Percentiles rank a stretch among this genome's conserved stretches.
Conservation (phyloP, 2,329 filamentous ascomycete species). For the Rutstroemia sp. region DNA sequence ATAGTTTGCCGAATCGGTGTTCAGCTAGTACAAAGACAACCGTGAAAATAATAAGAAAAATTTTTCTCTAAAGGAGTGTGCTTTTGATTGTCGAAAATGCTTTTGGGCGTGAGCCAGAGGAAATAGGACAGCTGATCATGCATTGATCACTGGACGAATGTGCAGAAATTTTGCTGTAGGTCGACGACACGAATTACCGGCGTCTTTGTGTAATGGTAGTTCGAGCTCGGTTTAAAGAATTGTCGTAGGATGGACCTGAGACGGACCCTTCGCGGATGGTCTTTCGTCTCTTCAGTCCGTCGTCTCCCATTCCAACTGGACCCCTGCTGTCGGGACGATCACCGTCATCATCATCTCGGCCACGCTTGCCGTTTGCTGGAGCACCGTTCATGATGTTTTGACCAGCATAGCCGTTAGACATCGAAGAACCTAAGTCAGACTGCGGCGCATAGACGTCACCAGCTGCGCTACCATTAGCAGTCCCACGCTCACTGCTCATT, state of each 20-base stretch:
- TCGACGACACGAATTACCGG: conserved; percentile 17
- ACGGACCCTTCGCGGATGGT: conserved; percentile 58
- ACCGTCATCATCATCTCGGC: conserved; percentile 38
- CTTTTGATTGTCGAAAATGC: conserved; percentile 24
- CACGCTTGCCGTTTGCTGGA: conserved; percentile 34
- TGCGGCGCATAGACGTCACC: conserved; percentile 66
- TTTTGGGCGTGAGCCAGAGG: conserved; percentile 20
- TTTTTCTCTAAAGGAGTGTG: conserved; percentile 25
- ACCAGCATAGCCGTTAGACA: conserved; percentile 57
- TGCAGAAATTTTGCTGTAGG: conserved; percentile 19
- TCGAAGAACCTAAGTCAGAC: conserved; percentile 46
- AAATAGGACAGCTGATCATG: conserved; percentile 12
- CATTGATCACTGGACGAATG: conserved; percentile 18
- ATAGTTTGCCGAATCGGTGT: conserved; percentile 32
- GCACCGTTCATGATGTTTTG: conserved; percentile 61
- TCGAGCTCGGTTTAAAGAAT: conserved; percentile 39
- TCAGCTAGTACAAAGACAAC: conserved; percentile 35
- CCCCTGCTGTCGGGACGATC: conserved; percentile 53
- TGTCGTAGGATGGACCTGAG: conserved; percentile 43
- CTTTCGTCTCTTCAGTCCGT: conserved; percentile 70
- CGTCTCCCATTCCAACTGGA: conserved; percentile 38
- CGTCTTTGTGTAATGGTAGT: conserved; percentile 36
- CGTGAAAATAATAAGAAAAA: conserved; percentile 22
- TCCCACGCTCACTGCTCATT: conserved; percentile 70
- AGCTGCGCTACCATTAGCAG: conserved; percentile 56